Percentiles rank a stretch among this genome's conserved stretches.
These are phyloP conservation scores for Tubosaeta sp. DNA, from an alignment of 768 basidiomycete genomes.

Conservation along the genomic window DNA sequence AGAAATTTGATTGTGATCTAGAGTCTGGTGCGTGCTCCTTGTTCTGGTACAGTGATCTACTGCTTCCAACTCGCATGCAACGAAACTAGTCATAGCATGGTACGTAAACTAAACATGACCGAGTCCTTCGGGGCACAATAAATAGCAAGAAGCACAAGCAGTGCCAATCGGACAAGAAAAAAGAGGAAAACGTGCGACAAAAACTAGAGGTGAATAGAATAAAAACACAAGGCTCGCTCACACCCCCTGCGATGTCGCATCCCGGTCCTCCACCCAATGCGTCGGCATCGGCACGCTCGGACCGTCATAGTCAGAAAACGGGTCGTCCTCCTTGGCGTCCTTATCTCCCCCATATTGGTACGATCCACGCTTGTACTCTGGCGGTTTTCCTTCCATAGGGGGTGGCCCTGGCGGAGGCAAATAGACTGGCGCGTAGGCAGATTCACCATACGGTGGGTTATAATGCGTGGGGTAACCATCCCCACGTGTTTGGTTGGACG, in stretches of 20 bases:
- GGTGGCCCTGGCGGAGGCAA: constrained; percentile 52
- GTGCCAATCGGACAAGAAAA: not conserved
- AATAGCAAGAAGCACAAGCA: not conserved
- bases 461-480: constrained; percentile 49
- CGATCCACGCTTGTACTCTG: constrained; percentile 42
- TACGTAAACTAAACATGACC: not conserved
- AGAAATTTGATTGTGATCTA: not conserved
- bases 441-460: constrained; percentile 49
- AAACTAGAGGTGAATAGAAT: not conserved
- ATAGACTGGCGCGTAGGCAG: constrained; percentile 33
- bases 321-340: constrained; percentile 42
- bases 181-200: not conserved
- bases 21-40: too few relatives aligned
- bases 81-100: not conserved
- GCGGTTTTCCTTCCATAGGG: constrained; percentile 43
- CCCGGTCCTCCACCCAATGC: constrained; percentile 40
- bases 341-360: constrained; percentile 29
- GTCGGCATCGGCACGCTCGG: constrained; percentile 31
- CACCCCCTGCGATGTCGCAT: constrained; percentile 26
- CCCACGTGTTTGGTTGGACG: constrained; percentile 32
- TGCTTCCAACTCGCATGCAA: not conserved
- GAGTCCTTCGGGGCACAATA: not conserved
- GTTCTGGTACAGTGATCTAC: not conserved
- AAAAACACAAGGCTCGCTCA: constrained; percentile 2
- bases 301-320: constrained; percentile 51